Evolutionary conservation across 164 flowering plant genomes (phyloP).

Genomic region (Sedum album): DNA sequence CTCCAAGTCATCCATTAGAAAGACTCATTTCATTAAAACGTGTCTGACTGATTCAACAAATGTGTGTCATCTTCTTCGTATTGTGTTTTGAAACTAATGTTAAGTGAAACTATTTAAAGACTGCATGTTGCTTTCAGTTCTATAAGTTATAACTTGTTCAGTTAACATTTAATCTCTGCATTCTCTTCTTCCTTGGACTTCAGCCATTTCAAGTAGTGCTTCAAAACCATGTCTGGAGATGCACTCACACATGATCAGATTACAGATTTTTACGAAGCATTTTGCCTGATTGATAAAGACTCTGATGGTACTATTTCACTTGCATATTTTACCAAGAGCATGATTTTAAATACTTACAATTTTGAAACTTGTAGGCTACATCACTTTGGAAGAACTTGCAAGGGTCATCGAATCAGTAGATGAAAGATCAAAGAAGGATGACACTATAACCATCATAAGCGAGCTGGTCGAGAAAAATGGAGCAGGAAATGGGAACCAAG

Average conservation of each 20-base stretch:
- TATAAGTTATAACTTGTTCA: neutral
- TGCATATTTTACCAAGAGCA: neutral
- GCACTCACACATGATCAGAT: conserved; percentile 34
- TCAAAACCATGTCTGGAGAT: conserved; percentile 7
- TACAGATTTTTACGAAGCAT: conserved; percentile 42
- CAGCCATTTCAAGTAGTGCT: neutral
- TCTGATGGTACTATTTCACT: conserved; percentile 27
- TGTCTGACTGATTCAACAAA: conserved; percentile 1
- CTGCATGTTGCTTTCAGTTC: neutral
- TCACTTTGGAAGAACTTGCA: conserved; percentile 39
- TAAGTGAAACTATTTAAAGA: neutral
- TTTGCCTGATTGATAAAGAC: conserved; percentile 37
- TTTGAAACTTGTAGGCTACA: conserved; percentile 20
- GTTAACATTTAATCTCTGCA: neutral
- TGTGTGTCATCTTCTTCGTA: neutral
- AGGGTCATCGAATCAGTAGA: conserved; percentile 29
- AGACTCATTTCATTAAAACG: neutral
- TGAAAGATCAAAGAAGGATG: conserved; percentile 25
- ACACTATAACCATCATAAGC: conserved; percentile 28
- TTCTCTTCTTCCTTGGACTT: neutral
- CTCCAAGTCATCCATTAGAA: neutral
- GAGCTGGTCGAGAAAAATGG: conserved; percentile 18
- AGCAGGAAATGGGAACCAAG: conserved; percentile 20
- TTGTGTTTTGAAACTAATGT: neutral
- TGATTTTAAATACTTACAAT: neutral